Conservation (phyloP, 176 grass and related monocot species). For the Oryza meyeriana region DNA sequence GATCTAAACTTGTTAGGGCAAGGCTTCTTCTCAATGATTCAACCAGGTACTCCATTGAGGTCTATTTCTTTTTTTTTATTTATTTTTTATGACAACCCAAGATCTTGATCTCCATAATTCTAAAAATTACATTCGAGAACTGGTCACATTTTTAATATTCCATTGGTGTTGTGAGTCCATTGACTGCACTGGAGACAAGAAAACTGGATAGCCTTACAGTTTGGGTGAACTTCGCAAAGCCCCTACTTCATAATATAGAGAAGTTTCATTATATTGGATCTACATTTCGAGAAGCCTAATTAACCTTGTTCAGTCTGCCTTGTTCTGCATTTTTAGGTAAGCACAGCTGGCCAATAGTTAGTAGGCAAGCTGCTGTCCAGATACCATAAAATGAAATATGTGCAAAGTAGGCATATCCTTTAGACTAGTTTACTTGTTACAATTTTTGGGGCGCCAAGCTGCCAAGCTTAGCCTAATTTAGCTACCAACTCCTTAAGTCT, state of each 20-base stretch:
- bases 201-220: neutral
- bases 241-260: neutral
- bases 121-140: neutral
- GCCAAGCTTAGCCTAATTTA: neutral
- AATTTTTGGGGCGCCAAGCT: neutral
- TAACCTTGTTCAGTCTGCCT: neutral
- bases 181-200: neutral
- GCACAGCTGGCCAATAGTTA: neutral
- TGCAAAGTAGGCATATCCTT: neutral
- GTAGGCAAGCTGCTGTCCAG: neutral
- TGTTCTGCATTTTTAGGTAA: neutral
- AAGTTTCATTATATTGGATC: neutral
- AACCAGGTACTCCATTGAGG: conserved; percentile 55
- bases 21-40: conserved; percentile 58
- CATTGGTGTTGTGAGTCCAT: neutral
- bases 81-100: conserved; percentile 3
- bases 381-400: neutral
- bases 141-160: neutral
- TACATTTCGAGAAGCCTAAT: neutral
- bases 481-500: neutral
- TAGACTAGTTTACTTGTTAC: neutral
- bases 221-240: neutral
- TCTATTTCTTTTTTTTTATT: neutral
- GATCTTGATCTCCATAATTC: neutral
- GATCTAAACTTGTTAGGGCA: conserved; percentile 46